Conservation (phyloP, 2,329 filamentous ascomycete species). For the Penicillium palitans region DNA sequence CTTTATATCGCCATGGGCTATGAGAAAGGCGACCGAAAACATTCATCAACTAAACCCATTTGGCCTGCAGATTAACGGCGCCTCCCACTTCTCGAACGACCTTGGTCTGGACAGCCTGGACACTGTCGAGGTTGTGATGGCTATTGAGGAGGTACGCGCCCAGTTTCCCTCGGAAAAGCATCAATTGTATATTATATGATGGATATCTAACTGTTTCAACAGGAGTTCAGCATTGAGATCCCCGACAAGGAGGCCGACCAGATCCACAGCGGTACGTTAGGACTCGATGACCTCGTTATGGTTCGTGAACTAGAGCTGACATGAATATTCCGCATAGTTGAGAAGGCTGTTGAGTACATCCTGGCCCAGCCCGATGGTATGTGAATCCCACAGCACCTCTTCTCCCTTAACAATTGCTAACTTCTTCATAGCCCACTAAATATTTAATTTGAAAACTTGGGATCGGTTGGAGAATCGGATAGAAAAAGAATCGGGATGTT, state of each 20-base stretch:
- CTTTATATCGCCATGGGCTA: constrained; percentile 7
- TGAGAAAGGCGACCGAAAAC: constrained; percentile 5
- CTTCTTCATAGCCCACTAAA: constrained; percentile 39
- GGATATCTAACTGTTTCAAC: constrained; percentile 23
- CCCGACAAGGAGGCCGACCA: constrained; percentile 94
- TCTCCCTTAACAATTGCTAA: constrained; percentile 16
- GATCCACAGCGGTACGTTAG: constrained; percentile 82
- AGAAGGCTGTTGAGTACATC: constrained; percentile 95
- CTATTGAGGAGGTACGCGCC: constrained; percentile 83
- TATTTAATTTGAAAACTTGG: constrained; percentile 29
- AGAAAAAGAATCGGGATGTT: constrained; percentile 37
- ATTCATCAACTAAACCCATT: constrained; percentile 25
- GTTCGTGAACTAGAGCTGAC: constrained; percentile 5
- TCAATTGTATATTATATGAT: constrained; percentile 9
- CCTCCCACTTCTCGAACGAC: constrained; percentile 93
- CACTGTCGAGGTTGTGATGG: constrained; percentile 99
- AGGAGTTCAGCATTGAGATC: constrained; percentile 92
- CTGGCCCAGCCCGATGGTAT: constrained; percentile 86
- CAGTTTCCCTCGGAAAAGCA: constrained; percentile 15
- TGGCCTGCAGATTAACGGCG: constrained; percentile 68
- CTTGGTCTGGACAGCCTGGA: constrained; percentile 96
- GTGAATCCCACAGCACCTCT: constrained; percentile 42
- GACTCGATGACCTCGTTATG: neutral
- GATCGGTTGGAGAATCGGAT: constrained; percentile 30
- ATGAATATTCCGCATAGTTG: constrained; percentile 58